Percentiles rank a stretch among this genome's conserved stretches.
phyloP scores from a whole-genome alignment of 139 green algal species.

The Nannochloris sp. region DNA sequence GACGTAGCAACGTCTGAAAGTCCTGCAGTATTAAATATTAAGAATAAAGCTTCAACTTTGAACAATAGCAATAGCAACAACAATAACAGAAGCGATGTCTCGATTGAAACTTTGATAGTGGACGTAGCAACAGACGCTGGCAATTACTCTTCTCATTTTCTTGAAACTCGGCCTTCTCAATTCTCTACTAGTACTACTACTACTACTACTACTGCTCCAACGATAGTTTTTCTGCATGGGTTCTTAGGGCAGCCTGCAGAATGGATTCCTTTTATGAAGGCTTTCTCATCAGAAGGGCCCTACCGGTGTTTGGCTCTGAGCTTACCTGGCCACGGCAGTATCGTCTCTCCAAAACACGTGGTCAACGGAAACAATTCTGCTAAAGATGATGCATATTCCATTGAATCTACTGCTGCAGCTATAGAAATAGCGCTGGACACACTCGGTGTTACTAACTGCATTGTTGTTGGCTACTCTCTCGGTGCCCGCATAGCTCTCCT shows the following conservation, averaged over 20 bases:
- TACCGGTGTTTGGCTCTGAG: slow-evolving; percentile 55
- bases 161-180: too few species aligned
- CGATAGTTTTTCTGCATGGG: slow-evolving; percentile 76
- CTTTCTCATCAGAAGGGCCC: slow-evolving; percentile 33
- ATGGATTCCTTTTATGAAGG: slow-evolving; percentile 58
- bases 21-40: too few species aligned
- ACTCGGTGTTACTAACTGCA: not conserved
- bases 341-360: not conserved
- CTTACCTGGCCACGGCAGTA: slow-evolving; percentile 71
- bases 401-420: slow-evolving; percentile 28
- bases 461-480: slow-evolving; percentile 77
- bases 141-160: too few species aligned
- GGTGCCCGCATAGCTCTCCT: slow-evolving; percentile 64
- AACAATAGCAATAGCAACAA: too few species aligned
- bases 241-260: slow-evolving; percentile 68
- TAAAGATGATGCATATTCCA: too few species aligned
- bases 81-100: too few species aligned
- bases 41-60: too few species aligned
- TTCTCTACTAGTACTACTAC: too few species aligned
- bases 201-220: too few species aligned
- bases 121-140: too few species aligned
- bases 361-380: not conserved
- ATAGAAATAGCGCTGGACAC: slow-evolving; percentile 6
- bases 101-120: too few species aligned
- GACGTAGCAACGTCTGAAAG: too few species aligned